These are phyloP conservation scores for Malus asiatica DNA, from an alignment of 306 rosid genomes.

Conservation along the genomic window DNA sequence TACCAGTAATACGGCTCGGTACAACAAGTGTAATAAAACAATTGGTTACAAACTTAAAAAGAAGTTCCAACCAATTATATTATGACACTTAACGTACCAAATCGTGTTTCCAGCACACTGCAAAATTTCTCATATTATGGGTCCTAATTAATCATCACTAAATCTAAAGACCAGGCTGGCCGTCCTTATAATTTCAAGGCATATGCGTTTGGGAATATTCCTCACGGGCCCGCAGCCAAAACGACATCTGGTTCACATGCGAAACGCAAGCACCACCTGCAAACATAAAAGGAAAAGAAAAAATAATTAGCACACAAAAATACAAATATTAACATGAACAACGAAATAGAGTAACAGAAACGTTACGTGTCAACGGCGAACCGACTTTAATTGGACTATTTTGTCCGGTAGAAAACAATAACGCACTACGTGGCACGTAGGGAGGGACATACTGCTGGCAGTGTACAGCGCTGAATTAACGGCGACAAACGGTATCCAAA, in stretches of 20 bases:
- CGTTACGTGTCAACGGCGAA: not conserved
- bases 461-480: not conserved
- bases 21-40: too few species aligned
- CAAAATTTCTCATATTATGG: not conserved
- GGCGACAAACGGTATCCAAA: slow-evolving; percentile 4
- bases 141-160: not conserved
- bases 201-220: not conserved
- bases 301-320: not conserved
- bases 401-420: not conserved
- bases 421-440: not conserved
- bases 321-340: not conserved
- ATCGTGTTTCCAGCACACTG: too few species aligned
- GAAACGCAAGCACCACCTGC: slow-evolving; percentile 23
- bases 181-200: slow-evolving; percentile 1
- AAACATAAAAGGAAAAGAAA: slow-evolving; percentile 6
- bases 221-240: not conserved
- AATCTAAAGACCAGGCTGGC: not conserved
- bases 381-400: not conserved
- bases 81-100: too few species aligned
- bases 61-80: too few species aligned
- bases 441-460: not conserved
- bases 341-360: not conserved
- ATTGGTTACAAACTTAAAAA: too few species aligned
- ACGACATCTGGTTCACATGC: not conserved
- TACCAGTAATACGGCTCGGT: not conserved